Base-by-base conservation (phyloP, 1,139 yeast species). In the Lodderomyces orthopsilosis region DNA sequence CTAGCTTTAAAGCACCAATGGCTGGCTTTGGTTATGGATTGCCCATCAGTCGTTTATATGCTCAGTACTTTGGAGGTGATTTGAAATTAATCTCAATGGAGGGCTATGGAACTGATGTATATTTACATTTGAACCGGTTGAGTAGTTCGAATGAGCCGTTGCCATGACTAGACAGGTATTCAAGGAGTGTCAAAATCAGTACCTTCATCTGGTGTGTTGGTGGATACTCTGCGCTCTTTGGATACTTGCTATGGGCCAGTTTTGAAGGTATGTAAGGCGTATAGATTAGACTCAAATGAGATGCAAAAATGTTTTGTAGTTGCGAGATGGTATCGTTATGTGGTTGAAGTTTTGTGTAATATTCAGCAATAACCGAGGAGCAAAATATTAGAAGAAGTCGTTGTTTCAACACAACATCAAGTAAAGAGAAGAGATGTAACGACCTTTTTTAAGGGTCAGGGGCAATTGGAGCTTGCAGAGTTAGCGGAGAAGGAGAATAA, bases 21-120 rank as follows among this genome's bases (percentile, higher is more conserved):
- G 96, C 96, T 39, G 97, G 96, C 0, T 85, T 86, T 55, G 96
- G 96, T 33, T 91, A 89, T 57, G 96, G 97, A 0, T 73, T 89
- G 54, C 96, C 96, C 2, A 83, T 90, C 47, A 83, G 93, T 40
- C 67, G 96, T 49, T 71, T 90, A 35, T 90, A 90, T 54, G 90
- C 96, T 1, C 83, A 91, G 51, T 90, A 90, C 61, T 89, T 90
- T 59, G 95, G 96, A 3, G 96, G 97, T 8, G 96, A 89, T 56
- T 74, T 89, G 63, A 85, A 84, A 58, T 73, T 90, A 56, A 88
- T 88, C 47, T 81, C 90, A 33, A 87, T 89, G 95, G 96, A 89
- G 63, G 96, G 96, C 10, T 89, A 88, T 55, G 97, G 97, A 9
- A 90, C 96, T 1, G 96, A 89, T 61, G 96, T 87, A 1, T 90